Evolutionary conservation across 139 green algal genomes (phyloP), one percentile per base, ranked within the genome.

Genomic region (Mychonastes homosphaera): DNA sequence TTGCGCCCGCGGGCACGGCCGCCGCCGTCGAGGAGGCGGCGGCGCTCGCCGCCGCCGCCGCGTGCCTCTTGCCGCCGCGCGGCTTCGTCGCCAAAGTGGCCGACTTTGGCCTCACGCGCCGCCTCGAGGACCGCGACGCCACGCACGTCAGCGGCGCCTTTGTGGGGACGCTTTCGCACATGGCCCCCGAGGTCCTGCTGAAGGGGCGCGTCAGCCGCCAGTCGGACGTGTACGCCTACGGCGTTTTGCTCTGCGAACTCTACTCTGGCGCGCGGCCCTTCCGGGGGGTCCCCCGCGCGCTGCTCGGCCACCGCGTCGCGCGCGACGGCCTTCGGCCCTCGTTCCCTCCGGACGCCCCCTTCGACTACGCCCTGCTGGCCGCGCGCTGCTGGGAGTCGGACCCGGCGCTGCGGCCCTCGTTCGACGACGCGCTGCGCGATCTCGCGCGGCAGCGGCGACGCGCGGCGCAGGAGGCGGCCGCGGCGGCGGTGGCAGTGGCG

Each of bases 131-230:
- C 36, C 61, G 58, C 0, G 8, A 56, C 4, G 51, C 59, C 8
- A 75, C 58, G 30, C 69, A 80, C 56, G 44, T 78, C 35, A 67
- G 51, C 46, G 71, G 71, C 24, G 62, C 65, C 10, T 75, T 67
- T n/a, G n/a, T n/a, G 52, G 78, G 73, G 44, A 85, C 79, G 0
- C 59, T 81, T 7, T 80, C 75, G 15, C 81, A 79, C 63, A 79
- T 79, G 66, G 53, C 63, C 2, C 63, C 72, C 16, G 66, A 79
- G 64, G 32, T 76, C 29, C 59, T 79, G 38, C 44, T 70, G 36
- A 43, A 64, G n/a, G 72, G 72, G 26, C 43, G 16, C 15, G 56
- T 67, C 13, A 61, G 32, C 51, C 65, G 56, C 19, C 43, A 56
- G 5, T 54, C 34, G 8, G 73, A 80, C 41, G 73, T 80, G 47